Conservation (phyloP, 116 monocot genomes). For the Papilionanthe hybrid region DNA sequence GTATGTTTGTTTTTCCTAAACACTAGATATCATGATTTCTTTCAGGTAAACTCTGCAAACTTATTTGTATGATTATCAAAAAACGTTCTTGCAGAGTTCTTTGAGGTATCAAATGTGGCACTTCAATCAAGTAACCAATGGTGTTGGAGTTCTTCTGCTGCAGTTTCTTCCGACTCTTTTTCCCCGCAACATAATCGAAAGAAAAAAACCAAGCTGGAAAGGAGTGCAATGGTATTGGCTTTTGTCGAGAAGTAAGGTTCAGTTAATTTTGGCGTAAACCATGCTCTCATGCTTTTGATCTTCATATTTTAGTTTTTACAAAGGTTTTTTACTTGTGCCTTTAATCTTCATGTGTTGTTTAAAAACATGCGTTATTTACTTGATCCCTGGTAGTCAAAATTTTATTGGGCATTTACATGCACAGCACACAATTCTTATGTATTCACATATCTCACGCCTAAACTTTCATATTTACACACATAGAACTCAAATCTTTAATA, state of each 20-base stretch:
- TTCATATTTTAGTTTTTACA: background rate
- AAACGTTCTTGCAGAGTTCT: slow-evolving; percentile 2
- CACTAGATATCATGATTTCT: background rate
- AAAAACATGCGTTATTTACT: background rate
- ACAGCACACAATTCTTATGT: too few relatives aligned
- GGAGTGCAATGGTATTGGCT: slow-evolving; percentile 7
- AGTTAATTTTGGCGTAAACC: background rate
- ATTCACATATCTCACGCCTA: too few relatives aligned
- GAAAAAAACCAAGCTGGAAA: slow-evolving; percentile 3
- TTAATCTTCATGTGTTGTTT: too few relatives aligned
- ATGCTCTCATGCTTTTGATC: background rate
- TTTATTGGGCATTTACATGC: background rate
- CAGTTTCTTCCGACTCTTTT: slow-evolving; percentile 5
- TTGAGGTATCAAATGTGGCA: background rate
- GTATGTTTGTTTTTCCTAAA: background rate
- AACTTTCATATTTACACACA: too few relatives aligned
- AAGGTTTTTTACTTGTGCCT: background rate
- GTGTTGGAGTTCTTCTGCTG: background rate
- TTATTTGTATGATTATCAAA: background rate
- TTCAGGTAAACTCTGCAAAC: background rate
- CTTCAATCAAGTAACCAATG: background rate
- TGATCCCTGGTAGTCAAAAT: background rate
- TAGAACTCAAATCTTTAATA: too few relatives aligned
- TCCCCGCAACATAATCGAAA: background rate
- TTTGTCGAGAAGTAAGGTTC: slow-evolving; percentile 13